These are phyloP conservation scores for Erysimum cheiranthoides DNA, from an alignment of 345 rosid species.

Conservation along the genomic window DNA sequence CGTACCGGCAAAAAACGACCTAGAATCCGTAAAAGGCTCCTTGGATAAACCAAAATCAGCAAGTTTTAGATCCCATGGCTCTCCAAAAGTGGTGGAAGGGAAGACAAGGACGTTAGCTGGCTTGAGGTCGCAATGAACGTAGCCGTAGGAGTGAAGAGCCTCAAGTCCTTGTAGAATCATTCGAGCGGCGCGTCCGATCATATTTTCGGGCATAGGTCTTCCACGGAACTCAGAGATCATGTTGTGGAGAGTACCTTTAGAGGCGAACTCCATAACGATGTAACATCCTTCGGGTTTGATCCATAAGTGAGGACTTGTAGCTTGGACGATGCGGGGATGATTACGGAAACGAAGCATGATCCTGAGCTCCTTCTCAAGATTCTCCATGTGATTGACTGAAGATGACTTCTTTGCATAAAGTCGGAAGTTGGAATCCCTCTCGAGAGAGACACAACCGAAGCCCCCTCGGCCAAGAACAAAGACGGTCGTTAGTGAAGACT, in stretches of 20 bases:
- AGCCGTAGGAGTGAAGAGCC: conserved; percentile 27
- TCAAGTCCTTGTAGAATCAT: conserved; percentile 32
- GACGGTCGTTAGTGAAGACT: not conserved
- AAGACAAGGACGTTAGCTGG: conserved; percentile 24
- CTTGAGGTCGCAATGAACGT: conserved; percentile 28
- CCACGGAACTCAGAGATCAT: conserved; percentile 13
- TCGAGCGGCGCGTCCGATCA: not conserved
- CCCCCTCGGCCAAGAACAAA: conserved; percentile 25
- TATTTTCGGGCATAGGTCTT: not conserved
- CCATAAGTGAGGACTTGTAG: not conserved
- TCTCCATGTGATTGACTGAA: not conserved
- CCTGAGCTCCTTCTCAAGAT: conserved; percentile 1
- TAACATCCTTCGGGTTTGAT: not conserved
- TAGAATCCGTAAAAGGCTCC: conserved; percentile 16
- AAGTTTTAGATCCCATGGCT: conserved; percentile 27
- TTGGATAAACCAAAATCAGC: conserved; percentile 30
- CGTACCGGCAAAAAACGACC: conserved; percentile 14
- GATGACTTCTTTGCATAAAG: conserved; percentile 12
- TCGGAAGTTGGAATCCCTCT: not conserved
- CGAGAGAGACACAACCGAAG: conserved; percentile 6
- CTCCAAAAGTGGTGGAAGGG: not conserved
- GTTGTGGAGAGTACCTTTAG: conserved; percentile 17
- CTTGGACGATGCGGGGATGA: conserved; percentile 27
- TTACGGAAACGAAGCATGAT: conserved; percentile 8
- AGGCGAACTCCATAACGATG: conserved; percentile 30